Percentiles rank a stretch among this genome's conserved stretches.
Evolutionary conservation across 75 land plant species (phyloP).

Genomic region (Cupressus sempervirens): DNA sequence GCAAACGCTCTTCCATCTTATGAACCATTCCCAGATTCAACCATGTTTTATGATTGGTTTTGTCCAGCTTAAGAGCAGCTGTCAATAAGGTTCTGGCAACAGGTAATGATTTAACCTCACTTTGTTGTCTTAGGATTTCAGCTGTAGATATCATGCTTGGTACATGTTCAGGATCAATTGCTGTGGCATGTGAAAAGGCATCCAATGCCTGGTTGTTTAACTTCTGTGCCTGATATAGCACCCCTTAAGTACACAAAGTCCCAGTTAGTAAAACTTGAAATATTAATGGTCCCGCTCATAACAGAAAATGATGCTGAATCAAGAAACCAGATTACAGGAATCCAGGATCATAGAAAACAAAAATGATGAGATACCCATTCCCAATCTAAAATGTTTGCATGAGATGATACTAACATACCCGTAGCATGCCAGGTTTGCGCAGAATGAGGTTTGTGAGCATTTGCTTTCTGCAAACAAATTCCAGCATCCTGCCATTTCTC

Average conservation of each 20-base stretch:
- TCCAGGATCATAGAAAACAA: not conserved
- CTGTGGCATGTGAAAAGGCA: constrained; percentile 42
- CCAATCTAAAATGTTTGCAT: not conserved
- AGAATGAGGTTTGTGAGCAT: constrained; percentile 47
- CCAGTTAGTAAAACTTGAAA: not conserved
- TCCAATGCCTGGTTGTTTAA: constrained; percentile 44
- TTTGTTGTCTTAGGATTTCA: constrained; percentile 27
- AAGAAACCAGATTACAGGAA: not conserved
- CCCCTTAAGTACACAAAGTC: constrained; percentile 26
- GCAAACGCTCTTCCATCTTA: constrained; percentile 27
- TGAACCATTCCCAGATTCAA: constrained; percentile 61
- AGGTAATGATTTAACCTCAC: constrained; percentile 26
- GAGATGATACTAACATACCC: constrained; percentile 35
- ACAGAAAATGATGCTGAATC: not conserved
- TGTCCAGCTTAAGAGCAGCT: constrained; percentile 53
- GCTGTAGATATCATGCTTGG: constrained; percentile 65
- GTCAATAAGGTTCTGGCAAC: constrained; percentile 51
- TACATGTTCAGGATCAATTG: constrained; percentile 52
- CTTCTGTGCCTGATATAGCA: constrained; percentile 53
- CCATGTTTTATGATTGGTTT: constrained; percentile 60
- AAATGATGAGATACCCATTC: not conserved
- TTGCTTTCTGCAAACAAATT: constrained; percentile 64
- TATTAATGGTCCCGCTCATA: not conserved
- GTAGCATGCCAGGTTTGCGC: constrained; percentile 73
- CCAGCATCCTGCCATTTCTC: constrained; percentile 84